phyloP scores from a whole-genome alignment of 306 rosid genomes.

The Trifolium pratense region DNA sequence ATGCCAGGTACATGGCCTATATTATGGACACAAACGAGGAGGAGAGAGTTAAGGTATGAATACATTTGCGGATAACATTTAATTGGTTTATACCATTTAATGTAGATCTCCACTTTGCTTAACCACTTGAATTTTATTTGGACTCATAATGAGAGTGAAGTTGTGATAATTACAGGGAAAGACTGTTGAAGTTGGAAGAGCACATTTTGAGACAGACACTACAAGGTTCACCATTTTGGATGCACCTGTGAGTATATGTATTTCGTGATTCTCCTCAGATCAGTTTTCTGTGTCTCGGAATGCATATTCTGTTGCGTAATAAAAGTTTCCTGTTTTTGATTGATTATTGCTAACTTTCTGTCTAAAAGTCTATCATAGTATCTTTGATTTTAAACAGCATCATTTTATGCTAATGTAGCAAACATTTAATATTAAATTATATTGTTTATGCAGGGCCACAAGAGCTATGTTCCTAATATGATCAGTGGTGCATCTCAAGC shows the following conservation, averaged over 20 bases:
- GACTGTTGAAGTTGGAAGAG: conserved; percentile 99
- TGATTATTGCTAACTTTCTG: conserved; percentile 16
- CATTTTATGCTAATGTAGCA: conserved; percentile 18
- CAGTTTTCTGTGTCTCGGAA: not conserved
- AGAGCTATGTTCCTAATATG: conserved; percentile 99
- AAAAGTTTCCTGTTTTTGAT: conserved; percentile 13
- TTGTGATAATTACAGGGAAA: conserved; percentile 69
- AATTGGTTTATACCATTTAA: conserved; percentile 3
- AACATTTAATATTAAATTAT: conserved; percentile 29
- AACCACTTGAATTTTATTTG: conserved; percentile 15
- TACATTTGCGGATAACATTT: conserved; percentile 12
- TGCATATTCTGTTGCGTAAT: conserved; percentile 17
- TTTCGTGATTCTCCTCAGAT: conserved; percentile 29
- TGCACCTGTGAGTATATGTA: conserved; percentile 82
- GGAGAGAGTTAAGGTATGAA: conserved; percentile 86
- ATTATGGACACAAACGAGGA: conserved; percentile 99
- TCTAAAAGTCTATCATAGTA: not conserved
- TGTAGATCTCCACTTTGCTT: conserved; percentile 23
- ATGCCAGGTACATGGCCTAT: conserved; percentile 95
- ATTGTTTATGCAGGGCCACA: conserved; percentile 80
- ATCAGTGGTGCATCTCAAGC: conserved; percentile 99
- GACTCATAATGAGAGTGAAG: conserved; percentile 26
- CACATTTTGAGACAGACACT: conserved; percentile 91
- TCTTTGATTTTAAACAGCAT: conserved; percentile 17
- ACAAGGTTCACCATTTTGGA: conserved; percentile 93